Conservation (phyloP, 176 grass and related monocot genomes). For the Oryza meridionalis region DNA sequence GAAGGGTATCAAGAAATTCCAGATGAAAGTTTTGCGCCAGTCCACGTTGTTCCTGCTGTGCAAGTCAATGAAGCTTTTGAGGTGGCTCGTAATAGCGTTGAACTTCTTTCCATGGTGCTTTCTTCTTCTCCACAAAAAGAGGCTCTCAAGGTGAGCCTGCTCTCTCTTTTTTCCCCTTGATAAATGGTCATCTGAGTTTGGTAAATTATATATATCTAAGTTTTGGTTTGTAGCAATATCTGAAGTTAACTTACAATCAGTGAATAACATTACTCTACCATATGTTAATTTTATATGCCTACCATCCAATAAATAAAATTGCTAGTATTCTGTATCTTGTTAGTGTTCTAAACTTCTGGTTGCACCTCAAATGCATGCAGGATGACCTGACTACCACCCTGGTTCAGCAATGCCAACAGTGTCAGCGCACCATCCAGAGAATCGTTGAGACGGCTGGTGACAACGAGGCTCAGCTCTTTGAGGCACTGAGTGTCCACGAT, state of each 20-base stretch:
- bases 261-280: not conserved
- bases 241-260: not conserved
- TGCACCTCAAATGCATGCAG: conserved; percentile 48
- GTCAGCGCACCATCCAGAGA: conserved; percentile 72
- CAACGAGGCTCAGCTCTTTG: conserved; percentile 71
- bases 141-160: conserved; percentile 64
- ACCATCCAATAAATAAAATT: not conserved
- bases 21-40: conserved; percentile 46
- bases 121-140: conserved; percentile 86
- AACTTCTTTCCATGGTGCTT: conserved; percentile 88
- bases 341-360: not conserved
- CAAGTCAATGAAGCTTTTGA: conserved; percentile 75
- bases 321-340: not conserved
- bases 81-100: conserved; percentile 80
- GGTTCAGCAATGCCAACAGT: conserved; percentile 83
- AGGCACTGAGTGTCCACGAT: conserved; percentile 84
- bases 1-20: conserved; percentile 68
- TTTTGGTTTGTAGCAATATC: not conserved
- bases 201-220: not conserved
- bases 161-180: not conserved
- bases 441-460: conserved; percentile 74
- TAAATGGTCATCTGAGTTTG: not conserved
- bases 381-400: conserved; percentile 86
- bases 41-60: conserved; percentile 54
- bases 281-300: conserved; percentile 2